Evolutionary conservation across 139 green algal species (phyloP).

Genomic region (Closterium sp.): DNA sequence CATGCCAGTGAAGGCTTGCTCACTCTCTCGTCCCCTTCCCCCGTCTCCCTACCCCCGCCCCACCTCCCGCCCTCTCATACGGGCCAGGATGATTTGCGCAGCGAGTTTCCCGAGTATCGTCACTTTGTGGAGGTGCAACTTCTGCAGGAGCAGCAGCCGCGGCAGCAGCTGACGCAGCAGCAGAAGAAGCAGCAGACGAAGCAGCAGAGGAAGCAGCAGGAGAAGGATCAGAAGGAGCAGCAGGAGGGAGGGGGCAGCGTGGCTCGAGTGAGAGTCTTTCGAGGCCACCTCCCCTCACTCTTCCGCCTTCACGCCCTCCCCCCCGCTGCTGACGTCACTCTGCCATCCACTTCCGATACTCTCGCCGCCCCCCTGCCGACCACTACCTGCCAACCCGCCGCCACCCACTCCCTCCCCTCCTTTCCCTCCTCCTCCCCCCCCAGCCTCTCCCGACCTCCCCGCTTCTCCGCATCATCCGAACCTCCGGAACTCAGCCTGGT

Average conservation of each 20-base stretch:
- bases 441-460: not conserved
- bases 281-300: not conserved
- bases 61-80: not conserved
- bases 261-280: not conserved
- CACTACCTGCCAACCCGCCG: not conserved
- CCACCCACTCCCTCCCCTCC: conserved; percentile 5
- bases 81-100: not conserved
- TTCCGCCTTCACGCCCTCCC: not conserved
- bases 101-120: not conserved
- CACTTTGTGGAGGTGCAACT: not conserved
- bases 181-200: not conserved
- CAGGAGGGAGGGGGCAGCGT: not conserved
- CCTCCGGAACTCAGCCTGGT: not conserved
- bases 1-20: too few species aligned
- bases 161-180: not conserved
- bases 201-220: not conserved
- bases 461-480: not conserved
- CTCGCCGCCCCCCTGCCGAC: not conserved
- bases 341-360: not conserved
- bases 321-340: not conserved
- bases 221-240: not conserved
- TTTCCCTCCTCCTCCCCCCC: not conserved
- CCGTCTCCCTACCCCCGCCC: not conserved
- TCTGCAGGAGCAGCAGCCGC: not conserved
- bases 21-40: too few species aligned